A percentile compares a stretch with the other conserved stretches of the same genome.
phyloP scores from a whole-genome alignment of 495 filamentous ascomycete genomes.

The Hyphodiscus hymeniophilus region DNA sequence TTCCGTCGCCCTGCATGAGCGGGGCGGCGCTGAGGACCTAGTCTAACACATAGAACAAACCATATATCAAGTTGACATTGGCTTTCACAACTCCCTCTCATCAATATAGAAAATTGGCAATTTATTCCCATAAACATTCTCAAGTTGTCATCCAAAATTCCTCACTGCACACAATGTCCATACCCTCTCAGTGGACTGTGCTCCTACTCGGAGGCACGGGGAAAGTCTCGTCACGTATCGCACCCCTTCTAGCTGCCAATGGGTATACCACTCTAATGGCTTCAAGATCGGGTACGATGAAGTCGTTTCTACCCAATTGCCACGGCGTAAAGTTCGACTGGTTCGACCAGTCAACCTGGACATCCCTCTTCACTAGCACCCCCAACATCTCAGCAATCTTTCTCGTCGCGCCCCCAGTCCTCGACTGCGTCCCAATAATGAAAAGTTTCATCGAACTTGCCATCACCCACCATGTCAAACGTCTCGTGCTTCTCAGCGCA shows the following conservation, averaged over 20 bases:
- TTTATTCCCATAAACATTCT: too few relatives aligned
- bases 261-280: constrained; percentile 29
- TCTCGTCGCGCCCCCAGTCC: constrained; percentile 27
- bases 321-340: constrained; percentile 38
- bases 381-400: constrained; percentile 29
- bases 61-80: too few relatives aligned
- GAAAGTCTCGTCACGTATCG: constrained; percentile 36
- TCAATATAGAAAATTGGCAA: too few relatives aligned
- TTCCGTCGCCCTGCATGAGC: too few relatives aligned
- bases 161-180: neutral
- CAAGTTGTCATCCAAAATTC: too few relatives aligned
- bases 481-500: constrained; percentile 37
- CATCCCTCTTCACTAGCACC: constrained; percentile 21
- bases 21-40: too few relatives aligned
- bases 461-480: constrained; percentile 27
- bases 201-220: constrained; percentile 42
- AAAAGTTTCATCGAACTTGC: constrained; percentile 31
- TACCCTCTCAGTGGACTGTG: constrained; percentile 21
- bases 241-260: constrained; percentile 26
- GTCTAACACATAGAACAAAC: too few relatives aligned
- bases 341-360: constrained; percentile 33
- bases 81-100: too few relatives aligned
- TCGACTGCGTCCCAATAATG: constrained; percentile 28
- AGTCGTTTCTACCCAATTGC: constrained; percentile 3
- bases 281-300: constrained; percentile 25